Conservation (phyloP, 139 green algal genomes). For the Picochlorum sp. region DNA sequence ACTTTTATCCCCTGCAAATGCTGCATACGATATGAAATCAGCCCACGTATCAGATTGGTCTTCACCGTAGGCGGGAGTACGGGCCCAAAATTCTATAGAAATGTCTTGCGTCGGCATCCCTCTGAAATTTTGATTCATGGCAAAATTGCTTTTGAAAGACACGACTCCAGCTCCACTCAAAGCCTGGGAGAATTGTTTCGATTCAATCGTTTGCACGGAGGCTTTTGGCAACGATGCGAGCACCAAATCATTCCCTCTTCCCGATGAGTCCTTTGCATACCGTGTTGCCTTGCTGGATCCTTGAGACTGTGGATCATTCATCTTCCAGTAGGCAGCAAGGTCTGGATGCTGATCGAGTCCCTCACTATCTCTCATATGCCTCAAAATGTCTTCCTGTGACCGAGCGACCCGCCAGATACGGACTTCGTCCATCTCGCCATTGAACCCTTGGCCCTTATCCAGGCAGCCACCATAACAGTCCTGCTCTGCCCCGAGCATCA, state of each 20-base stretch:
- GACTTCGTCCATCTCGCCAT: constrained; percentile 79
- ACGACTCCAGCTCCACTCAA: constrained; percentile 30
- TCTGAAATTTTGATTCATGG: constrained; percentile 41
- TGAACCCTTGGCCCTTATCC: constrained; percentile 66
- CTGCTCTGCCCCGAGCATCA: constrained; percentile 81
- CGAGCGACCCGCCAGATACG: constrained; percentile 56
- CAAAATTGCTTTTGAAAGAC: constrained; percentile 75
- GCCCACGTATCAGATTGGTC: not conserved
- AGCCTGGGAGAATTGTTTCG: not conserved
- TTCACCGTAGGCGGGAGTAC: constrained; percentile 30
- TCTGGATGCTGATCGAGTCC: constrained; percentile 43
- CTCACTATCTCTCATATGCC: constrained; percentile 46
- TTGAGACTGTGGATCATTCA: constrained; percentile 61
- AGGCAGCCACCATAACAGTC: constrained; percentile 84
- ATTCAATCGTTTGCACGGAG: constrained; percentile 14
- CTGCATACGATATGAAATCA: constrained; percentile 52
- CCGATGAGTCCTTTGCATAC: constrained; percentile 50
- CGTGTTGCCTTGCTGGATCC: constrained; percentile 28
- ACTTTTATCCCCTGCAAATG: constrained; percentile 15
- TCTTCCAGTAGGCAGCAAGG: constrained; percentile 78
- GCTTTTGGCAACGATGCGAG: constrained; percentile 43
- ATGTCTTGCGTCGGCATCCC: constrained; percentile 58
- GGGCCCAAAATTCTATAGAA: constrained; percentile 73
- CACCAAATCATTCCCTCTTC: constrained; percentile 61
- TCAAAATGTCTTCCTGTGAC: constrained; percentile 64